Base-by-base conservation (phyloP, 2,329 filamentous ascomycete genomes). In the Septoria petroselini region DNA sequence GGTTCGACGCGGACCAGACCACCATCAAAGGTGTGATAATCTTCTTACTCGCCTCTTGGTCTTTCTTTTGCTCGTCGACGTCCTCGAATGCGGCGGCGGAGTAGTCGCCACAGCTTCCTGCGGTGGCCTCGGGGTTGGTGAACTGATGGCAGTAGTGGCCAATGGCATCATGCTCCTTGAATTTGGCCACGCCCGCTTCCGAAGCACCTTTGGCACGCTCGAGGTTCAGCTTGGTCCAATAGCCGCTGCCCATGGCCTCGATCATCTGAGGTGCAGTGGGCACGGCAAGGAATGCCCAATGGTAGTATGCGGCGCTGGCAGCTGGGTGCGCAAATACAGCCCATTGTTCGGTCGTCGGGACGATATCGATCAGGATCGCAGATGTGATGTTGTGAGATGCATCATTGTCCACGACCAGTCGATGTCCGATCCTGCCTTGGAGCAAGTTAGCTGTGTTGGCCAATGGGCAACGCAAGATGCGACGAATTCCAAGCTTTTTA, bases 271-370 rank as follows among this genome's bases (percentile, higher is more conserved):
- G 68, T 1, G 75, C 74, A 0, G 72, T 48, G 4, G 72, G 67
- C 27, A 74, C 73, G 8, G 76, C 75, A 6, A 79, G 67, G 31
- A 79, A 69, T 2, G 76, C 68, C 76, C 76, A 79, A 64, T 79
- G 76, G 60, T 72, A 77, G 58, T 72, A 73, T 1, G 63, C 65
- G 4, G 60, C 59, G n/a, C 65, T 61, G 14, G 69, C 66, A 1
- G 56, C 54, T 7, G 73, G 68, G 42, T 70, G 58, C 5, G 65
- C 48, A 53, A 76, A 73, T 2, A 62, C 64, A 4, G 62, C 53
- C 71, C 74, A 79, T 63, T 77, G 74, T 3, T 67, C 64, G 15
- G 68, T 58, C 4, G 74, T 76, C 4, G 74, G 76, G 2, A 78
- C 69, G 50, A 78, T 77, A 59, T 79, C 76, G 14, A 77, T 62